Base-by-base conservation (phyloP, 176 grass and related monocot species). In the Carex cristatella region DNA sequence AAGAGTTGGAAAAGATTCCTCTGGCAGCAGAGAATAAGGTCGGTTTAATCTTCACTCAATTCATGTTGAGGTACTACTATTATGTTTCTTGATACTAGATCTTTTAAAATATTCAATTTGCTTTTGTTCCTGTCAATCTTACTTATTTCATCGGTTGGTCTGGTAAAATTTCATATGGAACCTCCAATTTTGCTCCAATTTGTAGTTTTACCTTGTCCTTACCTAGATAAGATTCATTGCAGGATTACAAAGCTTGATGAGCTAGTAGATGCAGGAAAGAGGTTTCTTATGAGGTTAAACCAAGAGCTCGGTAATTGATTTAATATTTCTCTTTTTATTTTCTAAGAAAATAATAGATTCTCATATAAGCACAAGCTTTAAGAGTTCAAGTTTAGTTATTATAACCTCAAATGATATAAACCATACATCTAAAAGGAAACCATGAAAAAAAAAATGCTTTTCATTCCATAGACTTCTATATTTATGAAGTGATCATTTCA, bases 161-260 rank as follows among this genome's bases (percentile, higher is more conserved):
- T 51, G 61, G 37, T 63, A 82, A 46, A 59, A 7, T 42, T 62
- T 38, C 18, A 16, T 33, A 58, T 37, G 19, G 35, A 11, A 80
- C 27, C 4, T 54, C 4, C 32, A 78, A 78, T 30, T 78, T 56
- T 48, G 37, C 4, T 81, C 15, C 16, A 64, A 42, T 63, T 12
- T 63, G 57, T 64, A 64, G 23, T 10, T 30, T 44, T 23, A 48
- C 5, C 33, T 40, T 40, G 42, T 78, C 57, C 13, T 78, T 28
- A 78, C 23, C 13, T 40, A 81, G 31, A 63, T 23, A 44, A 44
- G 23, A 81, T 66, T 28, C 23, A 15, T 63, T 79, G 30, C 71
- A 97, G 94, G 61, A 63, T 89, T 57, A 55, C 94, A 64, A 71
- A 60, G 27, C 53, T 88, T 67, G 94, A 93, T 72, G 89, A 96